Percentiles rank a stretch among this genome's conserved stretches.
phyloP scores from a whole-genome alignment of 441 rosid genomes.

The Corymbia calophylla region DNA sequence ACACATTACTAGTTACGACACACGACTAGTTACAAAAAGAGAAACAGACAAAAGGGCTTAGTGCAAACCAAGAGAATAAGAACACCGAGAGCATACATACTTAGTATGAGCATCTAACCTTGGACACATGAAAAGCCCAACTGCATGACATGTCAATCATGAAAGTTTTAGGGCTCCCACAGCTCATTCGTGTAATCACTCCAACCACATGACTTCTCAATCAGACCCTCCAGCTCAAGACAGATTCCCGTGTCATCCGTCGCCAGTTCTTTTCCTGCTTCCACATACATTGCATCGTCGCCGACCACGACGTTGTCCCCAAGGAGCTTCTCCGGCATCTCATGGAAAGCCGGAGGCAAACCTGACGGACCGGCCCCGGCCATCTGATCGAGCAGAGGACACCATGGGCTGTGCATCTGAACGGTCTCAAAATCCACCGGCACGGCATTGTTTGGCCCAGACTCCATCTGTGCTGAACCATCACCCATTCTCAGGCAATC shows the following conservation, averaged over 20 bases:
- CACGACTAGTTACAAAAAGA: not conserved
- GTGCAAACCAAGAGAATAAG: not conserved
- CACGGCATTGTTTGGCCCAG: not conserved
- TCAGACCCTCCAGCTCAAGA: slow-evolving; percentile 47
- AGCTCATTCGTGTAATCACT: slow-evolving; percentile 18
- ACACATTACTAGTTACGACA: not conserved
- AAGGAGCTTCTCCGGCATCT: slow-evolving; percentile 24
- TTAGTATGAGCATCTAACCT: not conserved
- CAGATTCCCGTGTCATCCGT: slow-evolving; percentile 32
- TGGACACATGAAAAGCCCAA: not conserved
- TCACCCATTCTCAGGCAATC: not conserved
- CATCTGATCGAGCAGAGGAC: not conserved
- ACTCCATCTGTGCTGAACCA: not conserved
- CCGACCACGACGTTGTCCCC: slow-evolving; percentile 11
- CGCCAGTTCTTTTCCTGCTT: slow-evolving; percentile 12
- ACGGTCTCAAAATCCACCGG: not conserved
- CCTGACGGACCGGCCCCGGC: not conserved
- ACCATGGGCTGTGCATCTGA: not conserved
- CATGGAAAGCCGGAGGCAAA: not conserved
- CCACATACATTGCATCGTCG: not conserved
- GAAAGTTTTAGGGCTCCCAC: slow-evolving; percentile 5
- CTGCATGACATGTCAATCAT: not conserved
- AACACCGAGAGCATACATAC: not conserved
- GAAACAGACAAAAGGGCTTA: not conserved
- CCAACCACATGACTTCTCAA: slow-evolving; percentile 28